Conservation (phyloP, 2,329 filamentous ascomycete species). For the Clarireedia monteithiana region DNA sequence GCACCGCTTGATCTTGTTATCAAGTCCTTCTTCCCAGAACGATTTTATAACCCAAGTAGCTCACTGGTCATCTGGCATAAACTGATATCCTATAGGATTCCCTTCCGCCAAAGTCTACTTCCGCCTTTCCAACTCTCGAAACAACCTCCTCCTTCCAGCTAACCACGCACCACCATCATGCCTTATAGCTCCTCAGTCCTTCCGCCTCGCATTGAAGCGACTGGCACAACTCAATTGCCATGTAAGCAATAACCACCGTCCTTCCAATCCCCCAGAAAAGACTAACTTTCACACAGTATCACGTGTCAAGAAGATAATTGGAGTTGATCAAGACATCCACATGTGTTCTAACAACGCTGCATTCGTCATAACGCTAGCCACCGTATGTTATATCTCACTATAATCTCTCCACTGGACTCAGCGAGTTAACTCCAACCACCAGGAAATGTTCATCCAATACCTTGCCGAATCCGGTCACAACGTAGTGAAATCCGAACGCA, state of each 20-base stretch:
- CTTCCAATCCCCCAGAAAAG: not conserved
- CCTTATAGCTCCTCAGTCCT: constrained; percentile 86
- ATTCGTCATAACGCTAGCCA: constrained; percentile 87
- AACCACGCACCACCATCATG: constrained; percentile 45
- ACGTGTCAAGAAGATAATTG: constrained; percentile 92
- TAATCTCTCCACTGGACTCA: not conserved
- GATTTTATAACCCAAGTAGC: not conserved
- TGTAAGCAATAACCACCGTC: constrained; percentile 45
- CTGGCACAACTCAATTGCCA: constrained; percentile 77
- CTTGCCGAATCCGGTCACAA: constrained; percentile 78
- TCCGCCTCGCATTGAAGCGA: constrained; percentile 70
- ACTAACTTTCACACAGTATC: constrained; percentile 53
- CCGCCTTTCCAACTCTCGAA: not conserved
- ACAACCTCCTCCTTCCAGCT: not conserved
- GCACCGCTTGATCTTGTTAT: no score
- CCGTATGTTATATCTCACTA: constrained; percentile 42
- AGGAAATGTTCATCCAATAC: constrained; percentile 96
- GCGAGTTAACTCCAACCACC: constrained; percentile 8
- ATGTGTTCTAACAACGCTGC: constrained; percentile 90
- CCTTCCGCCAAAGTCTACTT: not conserved
- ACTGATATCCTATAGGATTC: not conserved
- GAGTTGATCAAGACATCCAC: constrained; percentile 74
- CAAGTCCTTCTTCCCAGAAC: not conserved
- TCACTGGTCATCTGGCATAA: not conserved
- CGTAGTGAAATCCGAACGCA: constrained; percentile 83